Base-by-base conservation (phyloP, 345 rosid genomes). In the Erucastrum elatum region DNA sequence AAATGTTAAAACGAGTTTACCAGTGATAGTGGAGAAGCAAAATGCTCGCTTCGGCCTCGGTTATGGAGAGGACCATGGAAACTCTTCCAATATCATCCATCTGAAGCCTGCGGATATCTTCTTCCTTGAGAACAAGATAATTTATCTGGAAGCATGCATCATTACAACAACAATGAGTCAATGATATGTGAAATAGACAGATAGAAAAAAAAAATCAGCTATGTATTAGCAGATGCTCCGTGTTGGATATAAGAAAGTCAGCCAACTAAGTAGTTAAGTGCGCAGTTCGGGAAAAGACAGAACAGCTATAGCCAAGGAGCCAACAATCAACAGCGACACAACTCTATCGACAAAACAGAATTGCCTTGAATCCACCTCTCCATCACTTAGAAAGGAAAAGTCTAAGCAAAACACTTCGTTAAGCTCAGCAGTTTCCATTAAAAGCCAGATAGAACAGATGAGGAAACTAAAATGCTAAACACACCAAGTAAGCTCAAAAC, bases 1-100 rank as follows among this genome's bases (percentile, higher is more conserved):
- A 39, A 30, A 26, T 53, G 56, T 33, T 33, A 67, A 65, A 34
- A 71, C n/a, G 12, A 70, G 12, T 74, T 49, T 86, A 95, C 99
- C 99, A 96, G 81, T 84, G 87, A 82, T 82, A 93, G 67, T 86
- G 86, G 41, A 91, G 87, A 44, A 96, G 97, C 41, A 96, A 82
- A 71, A 83, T 75, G 80, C 83, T 84, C 3, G 97, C 97, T 15
- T 82, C 90, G 4, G 44, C 84, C 80, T 75, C 79, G 27, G 83
- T 66, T 81, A 96, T 86, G 59, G 91, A 93, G 51, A 96, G 98
- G 66, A 96, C 96, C 56, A 81, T 72, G 21, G 94, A 86, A 31
- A 96, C 92, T 77, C 81, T 85, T 4, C 79, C 83, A 75, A 96
- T 85, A 67, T 90, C 96, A 67, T 91, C 91, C 75, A 86, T 92